These are phyloP conservation scores for Rubia yunnanensis DNA, from an alignment of 257 asterid species.

Conservation along the genomic window DNA sequence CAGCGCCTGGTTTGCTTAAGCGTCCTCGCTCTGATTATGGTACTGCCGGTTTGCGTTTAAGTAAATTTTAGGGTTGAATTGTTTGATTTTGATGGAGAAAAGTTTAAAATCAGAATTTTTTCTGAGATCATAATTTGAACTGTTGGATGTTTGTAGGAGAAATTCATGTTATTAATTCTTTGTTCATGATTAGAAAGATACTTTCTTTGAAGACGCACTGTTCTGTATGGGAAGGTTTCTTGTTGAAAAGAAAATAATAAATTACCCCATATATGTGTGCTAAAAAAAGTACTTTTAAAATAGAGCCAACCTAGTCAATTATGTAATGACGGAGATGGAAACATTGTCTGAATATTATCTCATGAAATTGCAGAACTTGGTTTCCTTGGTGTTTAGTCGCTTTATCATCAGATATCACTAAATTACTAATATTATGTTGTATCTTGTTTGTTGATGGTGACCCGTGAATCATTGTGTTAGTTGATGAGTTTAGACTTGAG, in stretches of 20 bases:
- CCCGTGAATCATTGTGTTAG: neutral
- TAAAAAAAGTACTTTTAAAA: neutral
- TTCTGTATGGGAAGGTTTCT: neutral
- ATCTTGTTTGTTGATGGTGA: neutral
- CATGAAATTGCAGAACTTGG: neutral
- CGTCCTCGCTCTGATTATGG: conserved; percentile 43
- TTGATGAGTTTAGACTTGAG: neutral
- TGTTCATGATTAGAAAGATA: neutral
- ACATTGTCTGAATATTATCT: neutral
- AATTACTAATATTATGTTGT: neutral
- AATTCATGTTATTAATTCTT: neutral
- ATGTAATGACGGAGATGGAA: neutral
- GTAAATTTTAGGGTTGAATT: too few species aligned
- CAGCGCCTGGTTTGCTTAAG: conserved; percentile 28
- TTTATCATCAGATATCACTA: neutral
- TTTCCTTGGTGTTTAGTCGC: neutral
- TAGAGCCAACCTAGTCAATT: neutral
- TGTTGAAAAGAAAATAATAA: neutral
- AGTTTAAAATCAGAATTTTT: neutral
- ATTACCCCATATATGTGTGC: neutral
- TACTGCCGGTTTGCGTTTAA: neutral
- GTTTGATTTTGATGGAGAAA: neutral
- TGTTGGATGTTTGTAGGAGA: too few species aligned
- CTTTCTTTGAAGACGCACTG: neutral
- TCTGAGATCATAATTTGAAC: neutral